Percentiles rank a stretch among this genome's conserved stretches.
Conservation (phyloP, 1,139 yeast species). For the Yamadazyma taylorii region DNA sequence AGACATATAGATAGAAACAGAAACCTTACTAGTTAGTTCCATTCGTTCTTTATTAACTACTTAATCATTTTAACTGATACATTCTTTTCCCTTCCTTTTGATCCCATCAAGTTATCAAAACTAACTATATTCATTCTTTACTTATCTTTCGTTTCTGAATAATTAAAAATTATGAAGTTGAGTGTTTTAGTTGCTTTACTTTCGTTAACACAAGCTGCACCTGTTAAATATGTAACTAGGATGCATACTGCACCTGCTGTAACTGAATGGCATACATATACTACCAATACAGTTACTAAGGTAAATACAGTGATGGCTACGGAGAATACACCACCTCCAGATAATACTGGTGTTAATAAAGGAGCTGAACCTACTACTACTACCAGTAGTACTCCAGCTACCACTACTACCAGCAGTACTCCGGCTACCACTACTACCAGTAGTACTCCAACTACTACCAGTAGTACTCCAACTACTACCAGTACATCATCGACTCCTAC, state of each 20-base stretch:
- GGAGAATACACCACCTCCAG: conserved; percentile 20
- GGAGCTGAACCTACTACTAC: conserved; percentile 8
- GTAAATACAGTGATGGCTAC: conserved; percentile 56
- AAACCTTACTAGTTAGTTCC: too few species aligned
- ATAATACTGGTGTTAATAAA: conserved; percentile 16
- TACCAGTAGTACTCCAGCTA: conserved; percentile 12
- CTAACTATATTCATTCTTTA: conserved; percentile 1
- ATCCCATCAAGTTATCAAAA: too few species aligned
- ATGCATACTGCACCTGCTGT: conserved; percentile 33
- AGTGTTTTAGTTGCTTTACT: conserved; percentile 19
- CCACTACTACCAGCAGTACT: conserved; percentile 10
- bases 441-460: conserved; percentile 6
- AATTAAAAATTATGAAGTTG: conserved; percentile 19
- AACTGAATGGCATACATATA: conserved; percentile 23
- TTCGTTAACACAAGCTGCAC: conserved; percentile 29
- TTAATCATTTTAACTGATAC: too few species aligned
- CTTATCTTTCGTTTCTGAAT: conserved; percentile 5
- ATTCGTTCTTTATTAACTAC: too few species aligned
- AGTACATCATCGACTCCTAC: conserved; percentile 8
- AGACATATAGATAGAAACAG: too few species aligned
- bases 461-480: conserved; percentile 9
- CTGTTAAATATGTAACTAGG: conserved; percentile 25
- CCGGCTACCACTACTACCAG: conserved; percentile 5
- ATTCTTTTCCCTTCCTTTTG: too few species aligned
- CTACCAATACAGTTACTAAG: conserved; percentile 31